Percentiles rank a stretch among this genome's conserved stretches.
Conservation (phyloP, 495 filamentous ascomycete species). For the Friedmanniomyces endolithicus region DNA sequence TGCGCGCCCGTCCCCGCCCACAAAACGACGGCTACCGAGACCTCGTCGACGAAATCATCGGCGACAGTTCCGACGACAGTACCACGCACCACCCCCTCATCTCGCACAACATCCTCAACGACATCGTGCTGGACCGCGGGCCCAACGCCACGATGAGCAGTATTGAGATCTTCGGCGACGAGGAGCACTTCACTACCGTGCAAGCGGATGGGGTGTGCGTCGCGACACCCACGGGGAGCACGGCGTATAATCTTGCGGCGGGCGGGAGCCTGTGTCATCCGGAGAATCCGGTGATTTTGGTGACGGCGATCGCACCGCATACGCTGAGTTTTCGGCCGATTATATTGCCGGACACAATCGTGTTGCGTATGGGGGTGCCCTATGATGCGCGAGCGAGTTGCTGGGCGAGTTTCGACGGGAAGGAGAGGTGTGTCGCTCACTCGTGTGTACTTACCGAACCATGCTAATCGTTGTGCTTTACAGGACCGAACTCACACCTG, state of each 20-base stretch:
- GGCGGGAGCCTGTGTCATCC: conserved; percentile 92
- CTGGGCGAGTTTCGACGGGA: conserved; percentile 96
- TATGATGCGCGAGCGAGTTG: conserved; percentile 78
- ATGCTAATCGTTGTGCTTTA: neutral
- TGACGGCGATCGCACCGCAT: conserved; percentile 92
- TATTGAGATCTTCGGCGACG: conserved; percentile 86
- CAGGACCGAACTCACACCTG: conserved; percentile 68
- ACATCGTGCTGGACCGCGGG: conserved; percentile 35
- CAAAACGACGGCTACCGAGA: conserved; percentile 33
- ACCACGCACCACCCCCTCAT: conserved; percentile 69
- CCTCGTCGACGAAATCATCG: conserved; percentile 81
- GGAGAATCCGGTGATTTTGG: conserved; percentile 90
- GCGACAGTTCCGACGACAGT: conserved; percentile 66
- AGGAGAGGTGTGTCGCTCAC: conserved; percentile 47
- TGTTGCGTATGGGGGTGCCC: conserved; percentile 80
- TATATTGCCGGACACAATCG: conserved; percentile 88
- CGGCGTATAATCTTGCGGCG: conserved; percentile 93
- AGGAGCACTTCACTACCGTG: conserved; percentile 83
- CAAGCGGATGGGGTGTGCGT: conserved; percentile 84
- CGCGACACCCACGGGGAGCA: conserved; percentile 83
- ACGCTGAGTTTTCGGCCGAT: conserved; percentile 92
- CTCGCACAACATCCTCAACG: conserved; percentile 82
- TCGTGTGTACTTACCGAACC: neutral
- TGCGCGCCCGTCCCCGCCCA: conserved; percentile 51
- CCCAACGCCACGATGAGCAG: conserved; percentile 58